phyloP scores from a whole-genome alignment of 768 basidiomycete genomes.

The Mrakia gelida region DNA sequence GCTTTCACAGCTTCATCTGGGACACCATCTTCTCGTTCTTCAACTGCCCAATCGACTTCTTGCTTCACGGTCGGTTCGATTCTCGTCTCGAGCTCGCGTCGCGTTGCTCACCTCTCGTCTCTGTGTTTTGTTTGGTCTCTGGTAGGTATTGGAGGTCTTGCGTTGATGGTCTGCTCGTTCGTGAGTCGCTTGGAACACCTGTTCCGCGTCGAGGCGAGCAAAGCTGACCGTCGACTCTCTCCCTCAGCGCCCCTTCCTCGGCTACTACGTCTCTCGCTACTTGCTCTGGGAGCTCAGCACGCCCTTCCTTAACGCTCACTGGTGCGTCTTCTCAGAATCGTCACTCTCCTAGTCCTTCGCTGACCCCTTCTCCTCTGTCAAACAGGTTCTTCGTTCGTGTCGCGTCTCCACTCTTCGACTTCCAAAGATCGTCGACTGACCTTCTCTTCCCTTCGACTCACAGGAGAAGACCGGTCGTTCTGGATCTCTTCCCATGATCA shows the following conservation, averaged over 20 bases:
- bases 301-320: slow-evolving; percentile 5
- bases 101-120: background rate
- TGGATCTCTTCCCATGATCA: background rate
- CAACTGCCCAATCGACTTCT: slow-evolving; percentile 7
- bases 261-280: slow-evolving; percentile 13
- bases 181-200: background rate
- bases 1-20: background rate
- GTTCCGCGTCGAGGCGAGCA: background rate
- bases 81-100: background rate
- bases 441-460: background rate
- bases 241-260: background rate
- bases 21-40: background rate
- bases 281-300: slow-evolving; percentile 11
- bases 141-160: background rate
- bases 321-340: background rate
- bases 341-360: background rate
- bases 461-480: slow-evolving; percentile 8
- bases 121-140: background rate
- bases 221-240: background rate
- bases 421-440: background rate
- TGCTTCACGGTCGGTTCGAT: background rate
- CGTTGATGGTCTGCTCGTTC: slow-evolving; percentile 14
- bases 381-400: slow-evolving; percentile 14
- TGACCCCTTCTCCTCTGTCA: background rate
- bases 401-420: background rate